Evolutionary conservation across 306 rosid species (phyloP), one percentile per base, ranked within the genome.

Genomic region (Castanea mollissima): DNA sequence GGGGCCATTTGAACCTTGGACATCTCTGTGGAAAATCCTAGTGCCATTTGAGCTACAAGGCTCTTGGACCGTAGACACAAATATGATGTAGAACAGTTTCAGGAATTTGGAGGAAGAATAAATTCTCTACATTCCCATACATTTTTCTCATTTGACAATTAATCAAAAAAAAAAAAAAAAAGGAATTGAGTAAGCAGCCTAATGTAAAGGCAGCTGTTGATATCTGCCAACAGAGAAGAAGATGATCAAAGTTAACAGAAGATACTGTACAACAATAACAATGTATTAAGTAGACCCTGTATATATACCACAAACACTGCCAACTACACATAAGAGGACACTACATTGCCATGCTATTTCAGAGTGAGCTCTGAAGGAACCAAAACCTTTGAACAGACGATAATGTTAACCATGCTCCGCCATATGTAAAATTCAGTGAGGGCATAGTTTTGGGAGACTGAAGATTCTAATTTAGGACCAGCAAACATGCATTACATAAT

Each of bases 391-490:
- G 25, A 68, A 32, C 19, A 51, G 25, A 35, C 52, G 3, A 68
- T 38, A 6, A 68, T 19, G 73, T 12, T 68, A 35, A 35, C 73
- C 54, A 68, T 65, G 71, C 71, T 65, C 71, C 71, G 1, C 34
- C 21, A 12, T 6, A n/a, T 32, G 23, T 68, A 68, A 38, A 68
- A 18, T 20, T 68, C n/a, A 27, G 54, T 68, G 25, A 68, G 27
- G 55, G 73, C 73, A 38, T 38, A 18, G 19, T 68, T 41, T 41
- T 68, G 44, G 71, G 41, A 65, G 38, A 65, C 49, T 12, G 9
- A 55, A 27, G 23, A 69, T 41, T 69, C 71, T 21, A 86, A 64
- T 73, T 55, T 82, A 76, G 70, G 41, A 58, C 54, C 80, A 44
- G 34, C 49, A 73, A 82, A 46, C 69, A 77, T 73, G 25, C 23